Base-by-base conservation (phyloP, 2,329 filamentous ascomycete species). In the Reticulascus tulasneorum region DNA sequence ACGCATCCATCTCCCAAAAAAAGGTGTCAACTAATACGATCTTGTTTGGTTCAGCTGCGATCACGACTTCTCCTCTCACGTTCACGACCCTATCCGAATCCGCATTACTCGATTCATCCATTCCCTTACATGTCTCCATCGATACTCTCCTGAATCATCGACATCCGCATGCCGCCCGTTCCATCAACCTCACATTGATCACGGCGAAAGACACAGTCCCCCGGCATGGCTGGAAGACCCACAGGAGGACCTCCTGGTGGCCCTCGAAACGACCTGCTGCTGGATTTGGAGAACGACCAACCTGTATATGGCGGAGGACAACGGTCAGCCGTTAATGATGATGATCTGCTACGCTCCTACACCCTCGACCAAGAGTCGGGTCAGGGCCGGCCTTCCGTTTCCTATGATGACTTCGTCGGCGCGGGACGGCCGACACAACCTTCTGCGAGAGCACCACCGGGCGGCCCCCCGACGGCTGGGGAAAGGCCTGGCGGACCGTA, bases 341-440 rank as follows among this genome's bases (percentile, higher is more conserved):
- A 94, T 48, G 81, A 90, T 47, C 71, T 94, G 30, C 67, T 91
- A 55, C 77, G 80, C 57, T 79, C 79, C 47, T 90, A 87, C 64
- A 77, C 84, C 53, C 79, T 84, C 55, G 74, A 86, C 53, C 72
- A 79, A 45, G 77, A 86, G 47, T 38, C 42, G 5, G 67, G 74
- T 29, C 75, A 77, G 44, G 65, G 79, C 38, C 84, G 91, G 48
- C 86, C 89, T 34, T 96, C 90, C 18, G 81, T 91, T 34, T 94
- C 89, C 40, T 96, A 96, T 64, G 91, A 96, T 71, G 85, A 93
- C 53, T 97, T 96, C 59, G 83, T 97, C 45, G 91, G 91, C 46
- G 80, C 71, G 32, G 67, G 69, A 46, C 70, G 69, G 43, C 65
- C 71, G 41, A 62, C 70, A 35, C 69, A 73, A 32, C 58, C 69